These are phyloP conservation scores for Kandelia obovata DNA, from an alignment of 345 rosid genomes.

Conservation along the genomic window DNA sequence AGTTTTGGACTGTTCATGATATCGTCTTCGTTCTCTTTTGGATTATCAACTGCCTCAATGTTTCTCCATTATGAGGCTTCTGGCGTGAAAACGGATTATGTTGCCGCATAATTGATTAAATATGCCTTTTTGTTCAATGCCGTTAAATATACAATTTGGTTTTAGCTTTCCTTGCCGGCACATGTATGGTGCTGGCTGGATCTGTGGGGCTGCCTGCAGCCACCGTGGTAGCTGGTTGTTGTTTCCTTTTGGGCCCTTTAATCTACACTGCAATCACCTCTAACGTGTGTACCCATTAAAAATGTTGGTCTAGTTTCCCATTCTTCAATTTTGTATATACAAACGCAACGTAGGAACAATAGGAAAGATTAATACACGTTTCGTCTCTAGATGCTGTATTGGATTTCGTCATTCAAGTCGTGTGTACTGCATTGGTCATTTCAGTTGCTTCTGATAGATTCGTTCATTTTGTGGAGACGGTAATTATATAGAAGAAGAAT, in stretches of 20 bases:
- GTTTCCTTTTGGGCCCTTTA: neutral
- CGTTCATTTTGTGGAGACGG: no score
- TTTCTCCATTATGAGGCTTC: constrained; percentile 1
- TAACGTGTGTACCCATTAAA: no score
- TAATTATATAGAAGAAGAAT: no score
- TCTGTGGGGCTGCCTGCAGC: constrained; percentile 2
- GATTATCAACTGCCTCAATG: constrained; percentile 6
- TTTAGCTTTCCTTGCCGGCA: constrained; percentile 7
- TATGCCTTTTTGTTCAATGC: constrained; percentile 9
- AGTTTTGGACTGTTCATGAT: neutral
- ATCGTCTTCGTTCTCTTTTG: constrained; percentile 3
- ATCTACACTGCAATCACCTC: neutral
- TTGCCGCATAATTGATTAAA: neutral
- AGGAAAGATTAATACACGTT: no score
- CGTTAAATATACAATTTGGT: constrained; percentile 3
- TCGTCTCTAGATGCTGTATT: no score
- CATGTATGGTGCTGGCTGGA: neutral
- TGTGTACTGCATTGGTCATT: no score
- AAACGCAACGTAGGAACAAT: no score
- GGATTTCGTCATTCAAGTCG: no score
- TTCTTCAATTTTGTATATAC: no score
- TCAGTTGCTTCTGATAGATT: no score
- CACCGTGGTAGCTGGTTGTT: neutral
- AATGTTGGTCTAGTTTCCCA: no score
- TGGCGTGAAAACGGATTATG: neutral